These are phyloP conservation scores for barrel medic (Medicago truncatula) DNA, from an alignment of 306 rosid genomes.

Conservation along the genomic window DNA sequence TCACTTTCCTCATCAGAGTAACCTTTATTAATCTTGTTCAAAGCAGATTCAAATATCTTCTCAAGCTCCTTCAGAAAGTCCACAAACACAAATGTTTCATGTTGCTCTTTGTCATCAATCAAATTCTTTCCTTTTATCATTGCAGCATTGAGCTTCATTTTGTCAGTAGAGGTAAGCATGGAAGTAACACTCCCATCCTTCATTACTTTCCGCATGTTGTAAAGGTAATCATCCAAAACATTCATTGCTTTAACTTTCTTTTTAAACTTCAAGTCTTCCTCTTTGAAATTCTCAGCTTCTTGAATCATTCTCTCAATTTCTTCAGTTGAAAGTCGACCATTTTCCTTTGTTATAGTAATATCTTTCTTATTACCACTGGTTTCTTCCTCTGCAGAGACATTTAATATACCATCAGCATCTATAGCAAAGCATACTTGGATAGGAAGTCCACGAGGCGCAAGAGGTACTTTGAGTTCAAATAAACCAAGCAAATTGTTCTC, in stretches of 20 bases:
- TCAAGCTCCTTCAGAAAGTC: neutral
- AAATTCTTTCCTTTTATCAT: neutral
- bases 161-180: neutral
- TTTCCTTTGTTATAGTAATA: neutral
- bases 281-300: neutral
- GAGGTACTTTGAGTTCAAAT: neutral
- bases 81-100: neutral
- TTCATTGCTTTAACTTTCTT: slow-evolving; percentile 12
- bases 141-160: neutral
- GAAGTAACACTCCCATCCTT: neutral
- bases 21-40: neutral
- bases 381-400: slow-evolving; percentile 8
- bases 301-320: neutral
- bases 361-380: neutral
- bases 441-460: neutral
- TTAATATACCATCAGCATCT: neutral
- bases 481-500: slow-evolving; percentile 11
- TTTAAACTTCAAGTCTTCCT: neutral
- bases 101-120: neutral
- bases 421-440: neutral
- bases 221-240: neutral
- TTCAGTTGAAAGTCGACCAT: neutral
- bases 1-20: slow-evolving; percentile 13
- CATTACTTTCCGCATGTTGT: neutral
- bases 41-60: neutral